These are phyloP conservation scores for Saraca asoca DNA, from an alignment of 331 rosid species.

Conservation along the genomic window DNA sequence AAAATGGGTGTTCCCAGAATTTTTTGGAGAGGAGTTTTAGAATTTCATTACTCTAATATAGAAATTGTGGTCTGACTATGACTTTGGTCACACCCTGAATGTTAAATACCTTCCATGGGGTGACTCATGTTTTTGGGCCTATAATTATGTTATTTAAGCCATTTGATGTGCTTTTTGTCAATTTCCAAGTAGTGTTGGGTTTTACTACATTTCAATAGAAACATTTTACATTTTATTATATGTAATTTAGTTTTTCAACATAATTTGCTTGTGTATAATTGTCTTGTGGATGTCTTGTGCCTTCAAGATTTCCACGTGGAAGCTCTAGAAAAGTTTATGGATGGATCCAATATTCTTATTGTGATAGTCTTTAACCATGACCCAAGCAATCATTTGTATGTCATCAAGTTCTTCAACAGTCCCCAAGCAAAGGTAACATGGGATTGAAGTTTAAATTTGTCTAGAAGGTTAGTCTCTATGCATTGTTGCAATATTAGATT, in stretches of 20 bases:
- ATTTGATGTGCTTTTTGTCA: constrained; percentile 84
- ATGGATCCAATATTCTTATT: constrained; percentile 53
- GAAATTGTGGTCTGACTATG: constrained; percentile 81
- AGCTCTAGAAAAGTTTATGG: constrained; percentile 72
- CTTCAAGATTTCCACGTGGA: constrained; percentile 71
- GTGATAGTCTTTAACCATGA: constrained; percentile 68
- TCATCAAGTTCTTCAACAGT: constrained; percentile 59
- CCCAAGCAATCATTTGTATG: constrained; percentile 67
- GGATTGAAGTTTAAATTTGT: constrained; percentile 13
- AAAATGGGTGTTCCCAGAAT: constrained; percentile 85
- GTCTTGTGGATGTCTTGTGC: too few species aligned
- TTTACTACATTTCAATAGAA: not conserved
- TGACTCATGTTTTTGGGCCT: constrained; percentile 79
- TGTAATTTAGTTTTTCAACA: not conserved
- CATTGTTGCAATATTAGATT: not conserved
- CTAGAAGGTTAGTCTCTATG: not conserved
- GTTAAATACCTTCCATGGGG: constrained; percentile 87
- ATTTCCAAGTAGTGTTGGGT: constrained; percentile 54
- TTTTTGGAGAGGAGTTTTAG: constrained; percentile 78
- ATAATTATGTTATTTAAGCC: constrained; percentile 81
- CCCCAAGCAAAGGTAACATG: constrained; percentile 62
- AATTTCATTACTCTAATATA: constrained; percentile 63
- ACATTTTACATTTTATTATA: not conserved
- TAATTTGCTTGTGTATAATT: constrained; percentile 6
- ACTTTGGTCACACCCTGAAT: constrained; percentile 77